Base-by-base conservation (phyloP, 768 basidiomycete species). In the Pleurotus cornucopiae region DNA sequence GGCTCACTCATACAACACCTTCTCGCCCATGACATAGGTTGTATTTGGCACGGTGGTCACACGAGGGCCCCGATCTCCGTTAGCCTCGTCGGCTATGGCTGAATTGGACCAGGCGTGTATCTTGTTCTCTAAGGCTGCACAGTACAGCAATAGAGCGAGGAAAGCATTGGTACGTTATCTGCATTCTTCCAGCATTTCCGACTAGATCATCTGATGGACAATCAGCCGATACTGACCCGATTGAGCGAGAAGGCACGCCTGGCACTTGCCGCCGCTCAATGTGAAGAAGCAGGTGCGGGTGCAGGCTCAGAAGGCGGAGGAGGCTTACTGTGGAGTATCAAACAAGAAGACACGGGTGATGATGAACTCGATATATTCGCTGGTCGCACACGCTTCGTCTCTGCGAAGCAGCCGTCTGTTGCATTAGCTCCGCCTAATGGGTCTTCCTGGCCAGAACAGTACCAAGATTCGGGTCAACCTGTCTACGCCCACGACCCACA, bases 21-120 rank as follows among this genome's bases (percentile, higher is more conserved):
- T 51, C 2, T 44, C 39, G 18, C 16, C 38, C 34, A 6, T 26
- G 7, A 9, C 41, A 4, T 56, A 90, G 88, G 78, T 89, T 7
- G 85, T 91, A 13, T 87, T 91, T 62, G 91, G 88, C 3, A 85
- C 87, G 3, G 85, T 92, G 16, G 90, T 88, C 2, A 88, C 86
- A 2, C 80, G 86, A 25, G 83, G 85, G 2, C 90, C 90, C 4
- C 72, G 79, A 5, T 88, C 85, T 1, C 81, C 85, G 0, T 66
- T 91, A 9, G 90, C 89, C 0, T 68, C 76, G 11, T 75, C 79
- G 1, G 90, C 90, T 3, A 83, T 91, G 69, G 67, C 73, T 16
- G 86, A 91, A 61, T 74, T 92, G 6, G 86, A 89, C 25, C 78
- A 81, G 43, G 87, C 86, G 0, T 84, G 78, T 57, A 66, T 80